Evolutionary conservation across 768 basidiomycete genomes (phyloP).

Genomic region (Boletus bicolor): DNA sequence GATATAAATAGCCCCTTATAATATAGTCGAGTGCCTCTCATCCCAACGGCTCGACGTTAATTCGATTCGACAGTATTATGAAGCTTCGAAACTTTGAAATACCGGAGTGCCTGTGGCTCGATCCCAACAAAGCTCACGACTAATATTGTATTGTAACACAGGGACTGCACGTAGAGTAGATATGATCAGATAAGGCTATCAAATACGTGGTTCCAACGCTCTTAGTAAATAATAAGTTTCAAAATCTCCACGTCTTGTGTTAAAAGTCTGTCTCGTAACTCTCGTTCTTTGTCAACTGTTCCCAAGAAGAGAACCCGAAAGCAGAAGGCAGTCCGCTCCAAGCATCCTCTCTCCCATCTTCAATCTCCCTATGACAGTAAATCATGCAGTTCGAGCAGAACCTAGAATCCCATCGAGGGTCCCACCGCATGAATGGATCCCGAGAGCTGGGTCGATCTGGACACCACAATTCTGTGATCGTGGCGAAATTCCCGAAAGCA

Average conservation of each 20-base stretch:
- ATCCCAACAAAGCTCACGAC: no score
- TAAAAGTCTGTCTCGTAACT: conserved; percentile 6
- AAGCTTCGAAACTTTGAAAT: no score
- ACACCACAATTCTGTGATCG: conserved; percentile 22
- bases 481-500: conserved; percentile 20
- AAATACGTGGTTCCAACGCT: neutral
- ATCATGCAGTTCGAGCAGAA: conserved; percentile 20
- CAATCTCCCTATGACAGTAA: conserved; percentile 25
- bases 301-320: conserved; percentile 20
- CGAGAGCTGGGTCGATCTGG: conserved; percentile 17
- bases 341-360: conserved; percentile 25
- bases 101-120: no score
- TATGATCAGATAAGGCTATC: neutral
- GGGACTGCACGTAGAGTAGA: neutral
- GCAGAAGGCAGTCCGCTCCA: conserved; percentile 20
- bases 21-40: no score
- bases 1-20: no score
- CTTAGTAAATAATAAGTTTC: conserved; percentile 3
- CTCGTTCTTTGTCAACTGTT: conserved; percentile 1
- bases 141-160: no score
- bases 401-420: conserved; percentile 19
- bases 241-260: neutral
- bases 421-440: conserved; percentile 24
- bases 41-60: no score
- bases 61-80: no score